Evolutionary conservation across 2,329 filamentous ascomycete genomes (phyloP), one percentile per base, ranked within the genome.

Genomic region (Cladophialophora immunda): DNA sequence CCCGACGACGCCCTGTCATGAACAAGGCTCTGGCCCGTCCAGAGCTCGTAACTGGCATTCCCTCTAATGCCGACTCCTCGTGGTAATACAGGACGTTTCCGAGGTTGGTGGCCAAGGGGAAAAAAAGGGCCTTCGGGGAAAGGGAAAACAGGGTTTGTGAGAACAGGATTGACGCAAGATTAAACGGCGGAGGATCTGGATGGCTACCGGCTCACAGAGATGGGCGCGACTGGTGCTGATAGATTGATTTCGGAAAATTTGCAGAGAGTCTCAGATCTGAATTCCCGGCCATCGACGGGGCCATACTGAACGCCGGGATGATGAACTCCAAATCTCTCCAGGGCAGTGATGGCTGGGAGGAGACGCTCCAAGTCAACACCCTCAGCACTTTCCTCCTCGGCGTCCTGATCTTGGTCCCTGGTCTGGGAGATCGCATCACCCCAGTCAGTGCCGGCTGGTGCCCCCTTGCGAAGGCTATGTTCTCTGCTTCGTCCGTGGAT

Each of bases 281-380:
- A 41, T 65, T 83, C 1, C 30, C 29, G 15, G 70, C 75, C 8
- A 72, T 86, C 5, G 81, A 86, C 66, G 76, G 82, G 19, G 82
- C 77, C 1, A 69, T 84, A 1, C 73, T 84, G 2, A 83, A 83
- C 65, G 81, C 81, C 0, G 82, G 81, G n/a, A 59, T 81, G 4
- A 79, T 79, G 68, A 77, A 78, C 54, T 73, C 77, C 15, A 72
- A 76, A 25, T 82, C 79, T 68, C 69, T 65, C 2, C 64, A 72
- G 0, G 79, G 79, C 0, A 57, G 75, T 1, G 81, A 83, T 34
- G 84, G 82, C 5, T 86, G 80, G 77, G 84, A 87, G 65, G 77
- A 81, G 61, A 83, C 80, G 1, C 69, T 89, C 11, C 86, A 89
- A 73, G 83, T 88, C 69, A 89, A 89, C 72, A 79, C 83, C 1